These are phyloP conservation scores for Pulchroboletus neoregius DNA, from an alignment of 1,284 basidiomycete genomes.

Conservation along the genomic window DNA sequence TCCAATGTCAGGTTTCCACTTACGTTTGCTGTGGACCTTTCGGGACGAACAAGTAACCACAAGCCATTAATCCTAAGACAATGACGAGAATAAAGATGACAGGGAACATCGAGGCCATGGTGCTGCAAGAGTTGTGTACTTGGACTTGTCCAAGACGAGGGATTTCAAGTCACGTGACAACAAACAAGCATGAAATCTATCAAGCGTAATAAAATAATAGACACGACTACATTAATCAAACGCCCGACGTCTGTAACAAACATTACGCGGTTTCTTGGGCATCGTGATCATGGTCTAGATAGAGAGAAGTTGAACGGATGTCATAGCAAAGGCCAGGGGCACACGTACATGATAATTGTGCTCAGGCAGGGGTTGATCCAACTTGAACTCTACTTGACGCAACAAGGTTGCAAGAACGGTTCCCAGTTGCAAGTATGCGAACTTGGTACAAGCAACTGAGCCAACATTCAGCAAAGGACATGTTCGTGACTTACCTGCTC, in stretches of 20 bases:
- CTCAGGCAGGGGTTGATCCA: constrained; percentile 67
- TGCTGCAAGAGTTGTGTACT: not conserved
- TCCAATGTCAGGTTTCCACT: constrained; percentile 32
- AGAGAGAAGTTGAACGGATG: constrained; percentile 5
- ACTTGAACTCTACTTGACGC: constrained; percentile 70
- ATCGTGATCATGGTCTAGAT: constrained; percentile 68
- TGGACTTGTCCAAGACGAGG: too few relatives aligned
- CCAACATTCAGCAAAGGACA: not conserved
- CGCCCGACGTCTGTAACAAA: constrained; percentile 44
- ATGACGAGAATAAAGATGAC: constrained; percentile 53
- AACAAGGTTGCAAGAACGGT: constrained; percentile 80
- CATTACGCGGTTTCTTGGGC: constrained; percentile 50
- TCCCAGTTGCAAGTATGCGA: constrained; percentile 93
- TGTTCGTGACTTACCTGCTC: constrained; percentile 60
- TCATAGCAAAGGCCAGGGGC: not conserved
- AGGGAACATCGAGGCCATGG: constrained; percentile 56
- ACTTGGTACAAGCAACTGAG: constrained; percentile 43
- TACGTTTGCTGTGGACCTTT: constrained; percentile 89
- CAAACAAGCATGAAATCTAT: constrained; percentile 7
- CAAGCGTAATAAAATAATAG: constrained; percentile 8
- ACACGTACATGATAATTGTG: constrained; percentile 85
- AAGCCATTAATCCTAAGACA: constrained; percentile 59
- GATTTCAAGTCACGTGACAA: constrained; percentile 12
- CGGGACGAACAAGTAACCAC: constrained; percentile 66
- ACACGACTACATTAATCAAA: constrained; percentile 23